Conservation (phyloP, 2,329 filamentous ascomycete genomes). For the Pseudofabraea citricarpa region DNA sequence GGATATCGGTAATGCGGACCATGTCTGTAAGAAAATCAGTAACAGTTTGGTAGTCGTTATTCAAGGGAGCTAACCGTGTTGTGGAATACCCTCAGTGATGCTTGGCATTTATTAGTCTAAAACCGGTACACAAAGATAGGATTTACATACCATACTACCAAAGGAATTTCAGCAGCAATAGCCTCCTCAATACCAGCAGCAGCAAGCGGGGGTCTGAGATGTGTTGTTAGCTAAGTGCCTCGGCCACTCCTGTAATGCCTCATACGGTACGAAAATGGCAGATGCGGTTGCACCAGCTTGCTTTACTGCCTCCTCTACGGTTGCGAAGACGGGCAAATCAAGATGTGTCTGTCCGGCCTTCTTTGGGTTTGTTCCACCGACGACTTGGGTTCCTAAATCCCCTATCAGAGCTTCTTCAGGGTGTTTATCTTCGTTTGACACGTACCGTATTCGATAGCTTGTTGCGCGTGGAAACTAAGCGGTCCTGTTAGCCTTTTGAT, state of each 20-base stretch:
- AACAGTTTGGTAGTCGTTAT: too few relatives aligned
- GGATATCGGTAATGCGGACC: slow-evolving; percentile 96
- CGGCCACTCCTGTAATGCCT: too few relatives aligned
- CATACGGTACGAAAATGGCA: slow-evolving; percentile 91
- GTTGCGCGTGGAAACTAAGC: slow-evolving; percentile 87
- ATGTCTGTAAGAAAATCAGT: slow-evolving; percentile 65
- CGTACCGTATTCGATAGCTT: slow-evolving; percentile 97
- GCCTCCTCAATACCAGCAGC: slow-evolving; percentile 97
- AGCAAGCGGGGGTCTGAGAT: slow-evolving; percentile 77
- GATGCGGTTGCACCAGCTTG: slow-evolving; percentile 86
- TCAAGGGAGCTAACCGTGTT: slow-evolving; percentile 68
- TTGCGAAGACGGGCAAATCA: slow-evolving; percentile 87
- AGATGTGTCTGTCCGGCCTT: slow-evolving; percentile 92
- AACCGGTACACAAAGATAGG: slow-evolving; percentile 12
- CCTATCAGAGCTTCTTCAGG: slow-evolving; percentile 24
- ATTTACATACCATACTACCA: slow-evolving; percentile 72
- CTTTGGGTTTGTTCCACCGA: slow-evolving; percentile 98
- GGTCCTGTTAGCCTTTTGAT: too few relatives aligned
- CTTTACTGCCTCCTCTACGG: slow-evolving; percentile 82
- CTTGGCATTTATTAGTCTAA: slow-evolving; percentile 24
- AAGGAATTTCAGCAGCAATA: slow-evolving; percentile 83
- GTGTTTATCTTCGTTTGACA: too few relatives aligned
- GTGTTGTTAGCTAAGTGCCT: too few relatives aligned
- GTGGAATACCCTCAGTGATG: slow-evolving; percentile 96
- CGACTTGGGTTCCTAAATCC: slow-evolving; percentile 80